Evolutionary conservation across 75 land plant genomes (phyloP), one percentile per base, ranked within the genome.

Genomic region (Sequoiadendron giganteum): DNA sequence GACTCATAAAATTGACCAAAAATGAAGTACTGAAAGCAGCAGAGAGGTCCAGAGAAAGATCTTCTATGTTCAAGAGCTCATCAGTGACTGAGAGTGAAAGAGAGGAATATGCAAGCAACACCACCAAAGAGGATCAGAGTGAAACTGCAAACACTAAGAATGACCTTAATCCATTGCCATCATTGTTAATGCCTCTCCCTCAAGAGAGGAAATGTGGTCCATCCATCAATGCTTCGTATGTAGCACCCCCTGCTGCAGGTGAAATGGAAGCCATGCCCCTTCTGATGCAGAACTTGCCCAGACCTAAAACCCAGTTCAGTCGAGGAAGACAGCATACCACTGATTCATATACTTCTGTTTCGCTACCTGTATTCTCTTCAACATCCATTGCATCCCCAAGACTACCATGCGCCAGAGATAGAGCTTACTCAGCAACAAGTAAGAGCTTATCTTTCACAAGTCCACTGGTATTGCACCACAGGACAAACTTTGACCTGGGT

Each of bases 1-100:
- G 79, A 43, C 90, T 95, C 86, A 91, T 95, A 21, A 95, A 90
- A 77, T 73, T 95, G 91, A 95, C 91, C 82, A 90, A 89, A 85
- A 93, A 93, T 84, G 94, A 92, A 75, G 96, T 94, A 55, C 76
- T 92, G 15, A 77, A 58, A 65, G 95, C 95, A 40, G 94, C 94
- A 55, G 94, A 92, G 76, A 92, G 86, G 85, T 94, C 96, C 5
- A 91, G 91, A 77, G 95, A 92, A 81, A 90, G 78, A 80, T 80
- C 83, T 3, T 80, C 83, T 43, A 43, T 80, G 79, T 88, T 94
- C 28, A 65, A 76, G 65, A 90, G 52, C 78, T n/a, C n/a, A n/a
- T n/a, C n/a, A n/a, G n/a, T n/a, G n/a, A n/a, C n/a, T n/a, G n/a
- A n/a, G n/a, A n/a, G n/a, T n/a, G n/a, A n/a, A 39, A 38, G 19